Percentiles rank a stretch among this genome's conserved stretches.
phyloP scores from a whole-genome alignment of 495 filamentous ascomycete genomes.

The Glutinoglossum americanum region DNA sequence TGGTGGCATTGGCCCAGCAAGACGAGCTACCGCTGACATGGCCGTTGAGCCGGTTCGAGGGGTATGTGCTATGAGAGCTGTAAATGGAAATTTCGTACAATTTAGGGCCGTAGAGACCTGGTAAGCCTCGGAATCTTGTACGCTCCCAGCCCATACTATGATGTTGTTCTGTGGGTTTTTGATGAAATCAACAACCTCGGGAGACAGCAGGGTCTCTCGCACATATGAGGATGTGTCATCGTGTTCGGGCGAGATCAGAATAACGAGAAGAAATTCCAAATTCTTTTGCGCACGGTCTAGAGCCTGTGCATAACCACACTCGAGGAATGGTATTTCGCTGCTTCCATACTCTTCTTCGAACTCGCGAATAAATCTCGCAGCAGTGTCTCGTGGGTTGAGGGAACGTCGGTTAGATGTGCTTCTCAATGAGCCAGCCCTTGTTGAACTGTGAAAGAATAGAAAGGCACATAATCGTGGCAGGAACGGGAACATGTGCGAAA shows the following conservation, averaged over 20 bases:
- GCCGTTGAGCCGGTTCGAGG: conserved; percentile 56
- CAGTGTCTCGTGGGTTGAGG: conserved; percentile 66
- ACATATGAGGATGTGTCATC: conserved; percentile 79
- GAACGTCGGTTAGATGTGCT: conserved; percentile 47
- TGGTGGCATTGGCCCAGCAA: conserved; percentile 45
- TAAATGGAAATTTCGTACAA: conserved; percentile 80
- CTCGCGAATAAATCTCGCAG: conserved; percentile 67
- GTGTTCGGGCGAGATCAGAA: conserved; percentile 77
- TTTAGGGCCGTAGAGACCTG: conserved; percentile 66
- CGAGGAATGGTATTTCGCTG: conserved; percentile 48
- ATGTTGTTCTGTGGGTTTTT: conserved; percentile 51
- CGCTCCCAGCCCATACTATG: conserved; percentile 76
- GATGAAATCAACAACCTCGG: conserved; percentile 50
- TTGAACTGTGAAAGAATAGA: conserved; percentile 11
- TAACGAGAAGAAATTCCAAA: conserved; percentile 69
- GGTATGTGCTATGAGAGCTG: conserved; percentile 63
- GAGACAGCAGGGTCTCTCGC: conserved; percentile 54
- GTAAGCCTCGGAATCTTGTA: conserved; percentile 81
- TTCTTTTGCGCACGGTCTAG: conserved; percentile 74
- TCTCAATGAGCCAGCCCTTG: conserved; percentile 22
- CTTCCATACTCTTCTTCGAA: conserved; percentile 83
- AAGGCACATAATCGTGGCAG: conserved; percentile 45
- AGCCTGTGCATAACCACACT: conserved; percentile 75
- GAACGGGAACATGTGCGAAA: conserved; percentile 60
- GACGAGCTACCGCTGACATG: conserved; percentile 67